Conservation (phyloP, 805 yeast genomes). For the Allodekkera sacchari region DNA sequence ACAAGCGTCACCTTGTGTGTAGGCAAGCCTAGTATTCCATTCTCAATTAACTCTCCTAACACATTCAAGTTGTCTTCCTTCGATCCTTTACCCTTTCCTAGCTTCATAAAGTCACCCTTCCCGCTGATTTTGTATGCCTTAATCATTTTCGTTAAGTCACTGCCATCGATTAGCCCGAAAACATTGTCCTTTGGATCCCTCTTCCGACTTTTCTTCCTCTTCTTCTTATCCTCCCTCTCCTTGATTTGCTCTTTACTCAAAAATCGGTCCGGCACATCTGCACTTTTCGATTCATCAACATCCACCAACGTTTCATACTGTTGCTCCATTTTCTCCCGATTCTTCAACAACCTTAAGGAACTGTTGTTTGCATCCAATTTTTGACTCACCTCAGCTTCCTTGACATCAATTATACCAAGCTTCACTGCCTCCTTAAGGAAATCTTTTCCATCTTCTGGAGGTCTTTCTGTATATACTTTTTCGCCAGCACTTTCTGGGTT, state of each 20-base stretch:
- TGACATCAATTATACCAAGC: slow-evolving; percentile 16
- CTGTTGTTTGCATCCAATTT: slow-evolving; percentile 12
- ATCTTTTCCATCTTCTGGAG: slow-evolving; percentile 9
- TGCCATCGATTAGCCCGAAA: slow-evolving; percentile 11
- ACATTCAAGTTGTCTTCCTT: slow-evolving; percentile 9
- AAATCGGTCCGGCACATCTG: slow-evolving; percentile 13
- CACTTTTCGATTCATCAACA: slow-evolving; percentile 7
- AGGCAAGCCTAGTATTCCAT: slow-evolving; percentile 15
- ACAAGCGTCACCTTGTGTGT: slow-evolving; percentile 14
- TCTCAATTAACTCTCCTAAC: slow-evolving; percentile 12
- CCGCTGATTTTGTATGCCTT: slow-evolving; percentile 13
- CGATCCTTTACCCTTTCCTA: slow-evolving; percentile 7
- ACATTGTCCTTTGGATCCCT: slow-evolving; percentile 6
- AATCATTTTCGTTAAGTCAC: slow-evolving; percentile 14
- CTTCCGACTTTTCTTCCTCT: too few relatives aligned
- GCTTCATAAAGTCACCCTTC: slow-evolving; percentile 1
- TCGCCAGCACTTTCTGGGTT: background rate
- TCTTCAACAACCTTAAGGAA: slow-evolving; percentile 15
- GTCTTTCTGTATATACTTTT: slow-evolving; percentile 12
- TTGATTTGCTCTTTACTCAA: slow-evolving; percentile 9
- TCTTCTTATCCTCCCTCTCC: slow-evolving; percentile 3
- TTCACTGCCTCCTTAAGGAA: slow-evolving; percentile 16
- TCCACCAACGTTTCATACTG: slow-evolving; percentile 12
- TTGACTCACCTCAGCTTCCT: slow-evolving; percentile 6
- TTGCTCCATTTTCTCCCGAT: slow-evolving; percentile 15